Percentiles rank a stretch among this genome's conserved stretches.
phyloP scores from a whole-genome alignment of 495 filamentous ascomycete species.

The Penicillium salamii region DNA sequence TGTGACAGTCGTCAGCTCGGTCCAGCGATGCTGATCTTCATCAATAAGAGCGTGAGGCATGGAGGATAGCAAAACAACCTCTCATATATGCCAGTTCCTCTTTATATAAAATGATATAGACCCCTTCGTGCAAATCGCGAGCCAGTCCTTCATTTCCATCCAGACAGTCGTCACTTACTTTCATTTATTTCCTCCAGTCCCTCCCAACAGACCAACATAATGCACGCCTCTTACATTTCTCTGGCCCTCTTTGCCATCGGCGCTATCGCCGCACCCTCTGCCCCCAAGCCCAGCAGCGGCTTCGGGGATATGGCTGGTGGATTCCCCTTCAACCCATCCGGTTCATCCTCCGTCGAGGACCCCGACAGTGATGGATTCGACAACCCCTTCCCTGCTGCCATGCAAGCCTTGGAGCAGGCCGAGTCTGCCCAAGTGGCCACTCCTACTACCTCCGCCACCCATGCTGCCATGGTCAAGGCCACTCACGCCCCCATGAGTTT shows the following conservation, averaged over 20 bases:
- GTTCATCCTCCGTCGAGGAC: constrained; percentile 5
- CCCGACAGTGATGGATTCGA: constrained; percentile 14
- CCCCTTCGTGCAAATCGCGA: constrained; percentile 7
- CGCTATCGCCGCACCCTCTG: constrained; percentile 19
- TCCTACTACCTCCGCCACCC: background rate
- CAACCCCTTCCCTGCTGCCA: constrained; percentile 14
- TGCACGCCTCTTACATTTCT: constrained; percentile 25
- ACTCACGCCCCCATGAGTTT: background rate
- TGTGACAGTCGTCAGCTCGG: constrained; percentile 14
- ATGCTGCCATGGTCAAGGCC: background rate
- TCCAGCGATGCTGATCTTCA: constrained; percentile 15
- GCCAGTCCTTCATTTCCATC: constrained; percentile 5
- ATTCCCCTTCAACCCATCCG: constrained; percentile 18
- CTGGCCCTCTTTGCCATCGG: constrained; percentile 22
- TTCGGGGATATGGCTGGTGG: constrained; percentile 6
- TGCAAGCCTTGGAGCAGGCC: constrained; percentile 13
- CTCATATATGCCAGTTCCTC: constrained; percentile 1
- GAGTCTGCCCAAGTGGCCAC: constrained; percentile 2
- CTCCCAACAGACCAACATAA: constrained; percentile 2
- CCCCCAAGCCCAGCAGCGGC: constrained; percentile 10
- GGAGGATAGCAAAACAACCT: constrained; percentile 14
- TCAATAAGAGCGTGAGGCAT: constrained; percentile 16
- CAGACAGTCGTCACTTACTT: constrained; percentile 16
- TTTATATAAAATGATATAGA: constrained; percentile 19
- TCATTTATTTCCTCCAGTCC: constrained; percentile 1